Evolutionary conservation across 345 rosid species (phyloP), one percentile per base, ranked within the genome.

Genomic region (Hibiscus tridactylites): DNA sequence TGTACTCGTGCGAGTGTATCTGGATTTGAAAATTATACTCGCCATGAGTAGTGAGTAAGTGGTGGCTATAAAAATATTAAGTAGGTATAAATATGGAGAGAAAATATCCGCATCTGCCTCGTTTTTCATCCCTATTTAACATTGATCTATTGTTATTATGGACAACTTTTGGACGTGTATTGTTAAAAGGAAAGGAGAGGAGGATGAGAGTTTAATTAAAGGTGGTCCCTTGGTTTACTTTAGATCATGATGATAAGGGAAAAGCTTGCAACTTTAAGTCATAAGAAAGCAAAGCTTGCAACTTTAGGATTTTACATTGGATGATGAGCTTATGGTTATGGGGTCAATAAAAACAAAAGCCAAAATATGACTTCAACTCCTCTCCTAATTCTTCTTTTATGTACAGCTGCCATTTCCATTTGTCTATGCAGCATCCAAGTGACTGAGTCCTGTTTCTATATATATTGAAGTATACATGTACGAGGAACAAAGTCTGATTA

Each of bases 231-330:
- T 52, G 35, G 6, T 12, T 50, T 68, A 21, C 46, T 42, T 42
- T 8, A 42, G 11, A 2, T 42, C 3, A 42, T 42, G 46, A 9
- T 42, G 46, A 42, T 42, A 68, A n/a, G 29, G 61, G 29, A 52
- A 68, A 68, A 68, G 29, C 5, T 29, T 68, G 31, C 46, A 52
- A 29, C 60, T 68, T 68, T 68, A 52, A 50, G 71, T 68, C 28
- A 52, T 16, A n/a, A 52, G 28, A 52, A 68, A 68, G 71, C 71
- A 68, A 68, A 68, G 61, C 5, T n/a, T 15, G 6, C 28, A 3
- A 49, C 9, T 42, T 42, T 42, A 67, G 3, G 13, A 39, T 19
- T 53, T 49, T 58, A 47, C 47, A 33, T 29, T 3, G 46, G 60
- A 17, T 9, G 68, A 37, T 35, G 56, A 65, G 17, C 31, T 49